Base-by-base conservation (phyloP, 257 asterid species). In the Przewalskia tangutica region DNA sequence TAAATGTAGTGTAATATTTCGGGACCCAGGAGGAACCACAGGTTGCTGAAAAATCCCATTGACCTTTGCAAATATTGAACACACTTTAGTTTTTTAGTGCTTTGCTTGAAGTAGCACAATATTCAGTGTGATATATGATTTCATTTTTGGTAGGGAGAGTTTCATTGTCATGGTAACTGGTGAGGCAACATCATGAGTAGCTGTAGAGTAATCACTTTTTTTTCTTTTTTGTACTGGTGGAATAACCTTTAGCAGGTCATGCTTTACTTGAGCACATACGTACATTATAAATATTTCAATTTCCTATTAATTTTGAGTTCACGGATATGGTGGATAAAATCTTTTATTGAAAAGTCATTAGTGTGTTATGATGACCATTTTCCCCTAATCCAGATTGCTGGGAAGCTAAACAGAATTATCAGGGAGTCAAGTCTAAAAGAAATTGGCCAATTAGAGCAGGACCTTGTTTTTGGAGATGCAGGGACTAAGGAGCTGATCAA, bases 401-500 rank as follows among this genome's bases (percentile, higher is more conserved):
- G 95, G 78, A 94, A 91, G 88, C 87, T 96, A 71, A 94, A 93
- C 90, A 92, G 81, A 88, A 90, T 89, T 81, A 94, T 96, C 75
- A 88, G 89, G 89, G 99, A 96, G 83, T 85, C 85, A 80, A 94
- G 93, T 81, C 95, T 96, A 66, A 94, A 90, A 89, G 99, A 94
- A 83, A 90, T 96, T 89, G 98, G 99, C 70, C 91, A 96, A 84
- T 89, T 96, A 81, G 98, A 96, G 92, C 99, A 96, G 85, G 96
- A 93, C 87, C 94, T 96, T 87, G 99, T 96, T 77, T 96, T 96
- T 80, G 99, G 98, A 85, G 99, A 94, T 88, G 98, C 97, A 79
- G 97, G 95, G 87, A 93, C 98, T 56, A 96, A 94, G 86, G 99
- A 96, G 2, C 84, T 96, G 70, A 94, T 93, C 53, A 94, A 92